A percentile compares a stretch with the other conserved stretches of the same genome.
These are phyloP conservation scores for Thelonectria rubi DNA, from an alignment of 2,329 filamentous ascomycete species.

Conservation along the genomic window DNA sequence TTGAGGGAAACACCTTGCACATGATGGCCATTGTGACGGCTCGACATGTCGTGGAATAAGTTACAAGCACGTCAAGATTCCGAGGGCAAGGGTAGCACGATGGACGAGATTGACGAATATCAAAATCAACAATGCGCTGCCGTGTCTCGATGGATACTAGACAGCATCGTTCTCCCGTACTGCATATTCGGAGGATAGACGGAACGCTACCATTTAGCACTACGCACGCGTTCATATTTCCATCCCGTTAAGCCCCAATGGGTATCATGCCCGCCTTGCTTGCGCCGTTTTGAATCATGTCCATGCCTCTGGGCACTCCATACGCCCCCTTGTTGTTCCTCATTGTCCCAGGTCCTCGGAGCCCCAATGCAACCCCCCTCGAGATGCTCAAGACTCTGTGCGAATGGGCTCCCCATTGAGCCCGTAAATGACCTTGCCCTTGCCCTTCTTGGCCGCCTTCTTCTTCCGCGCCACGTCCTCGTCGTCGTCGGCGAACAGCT, in stretches of 20 bases:
- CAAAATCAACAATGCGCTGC: conserved; percentile 17
- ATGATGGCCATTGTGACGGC: conserved; percentile 30
- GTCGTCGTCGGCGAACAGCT: conserved; percentile 57
- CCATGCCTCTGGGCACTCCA: too few species aligned
- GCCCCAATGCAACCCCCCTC: not conserved
- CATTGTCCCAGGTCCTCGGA: conserved; percentile 11
- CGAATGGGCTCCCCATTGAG: conserved; percentile 50
- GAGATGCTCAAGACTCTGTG: conserved; percentile 31
- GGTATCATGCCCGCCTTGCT: conserved; percentile 39
- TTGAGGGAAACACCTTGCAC: conserved; percentile 22
- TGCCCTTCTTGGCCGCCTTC: conserved; percentile 45
- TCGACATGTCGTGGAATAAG: conserved; percentile 26
- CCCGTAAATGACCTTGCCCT: conserved; percentile 48
- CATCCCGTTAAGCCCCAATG: conserved; percentile 31
- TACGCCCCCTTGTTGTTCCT: conserved; percentile 16
- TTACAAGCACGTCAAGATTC: conserved; percentile 30
- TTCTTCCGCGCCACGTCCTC: conserved; percentile 45
- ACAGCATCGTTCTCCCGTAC: conserved; percentile 3
- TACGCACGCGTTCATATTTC: conserved; percentile 13
- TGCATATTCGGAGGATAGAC: conserved; percentile 13
- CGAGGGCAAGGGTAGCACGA: conserved; percentile 32
- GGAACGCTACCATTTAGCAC: conserved; percentile 19
- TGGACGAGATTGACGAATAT: conserved; percentile 41
- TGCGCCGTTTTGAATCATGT: conserved; percentile 33
- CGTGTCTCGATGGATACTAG: conserved; percentile 11